These are phyloP conservation scores for Pichia nakasei DNA, from an alignment of 805 yeast genomes.

Conservation along the genomic window DNA sequence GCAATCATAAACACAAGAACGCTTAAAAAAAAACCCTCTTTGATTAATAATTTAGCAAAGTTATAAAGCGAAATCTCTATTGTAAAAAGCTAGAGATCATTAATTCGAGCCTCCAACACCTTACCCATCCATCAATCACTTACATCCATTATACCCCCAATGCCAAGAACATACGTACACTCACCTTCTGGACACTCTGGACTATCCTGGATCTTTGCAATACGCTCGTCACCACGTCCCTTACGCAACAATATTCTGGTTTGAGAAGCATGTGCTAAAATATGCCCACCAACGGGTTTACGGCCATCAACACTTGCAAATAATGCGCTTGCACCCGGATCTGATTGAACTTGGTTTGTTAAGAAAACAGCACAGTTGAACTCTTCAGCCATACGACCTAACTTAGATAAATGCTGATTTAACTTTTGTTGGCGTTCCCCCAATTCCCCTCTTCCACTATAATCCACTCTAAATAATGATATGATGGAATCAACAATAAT, in stretches of 20 bases:
- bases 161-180: constrained; percentile 64
- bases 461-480: constrained; percentile 74
- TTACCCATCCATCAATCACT: constrained; percentile 24
- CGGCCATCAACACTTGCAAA: constrained; percentile 79
- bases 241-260: constrained; percentile 64
- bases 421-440: constrained; percentile 67
- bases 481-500: constrained; percentile 64
- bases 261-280: constrained; percentile 73
- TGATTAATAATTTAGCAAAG: no score
- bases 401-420: constrained; percentile 44
- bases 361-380: constrained; percentile 69
- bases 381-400: constrained; percentile 62
- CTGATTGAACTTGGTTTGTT: constrained; percentile 74
- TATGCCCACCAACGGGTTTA: constrained; percentile 80
- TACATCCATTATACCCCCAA: constrained; percentile 22
- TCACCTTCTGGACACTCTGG: constrained; percentile 80
- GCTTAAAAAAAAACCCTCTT: no score
- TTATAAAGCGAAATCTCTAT: no score
- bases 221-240: constrained; percentile 74
- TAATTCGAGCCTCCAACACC: not conserved
- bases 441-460: constrained; percentile 69
- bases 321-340: constrained; percentile 72
- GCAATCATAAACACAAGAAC: no score
- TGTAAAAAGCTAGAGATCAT: no score
- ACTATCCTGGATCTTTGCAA: constrained; percentile 70